A percentile compares a stretch with the other conserved stretches of the same genome.
Evolutionary conservation across 176 grass and related monocot genomes (phyloP).

Genomic region (Zea luxurians): DNA sequence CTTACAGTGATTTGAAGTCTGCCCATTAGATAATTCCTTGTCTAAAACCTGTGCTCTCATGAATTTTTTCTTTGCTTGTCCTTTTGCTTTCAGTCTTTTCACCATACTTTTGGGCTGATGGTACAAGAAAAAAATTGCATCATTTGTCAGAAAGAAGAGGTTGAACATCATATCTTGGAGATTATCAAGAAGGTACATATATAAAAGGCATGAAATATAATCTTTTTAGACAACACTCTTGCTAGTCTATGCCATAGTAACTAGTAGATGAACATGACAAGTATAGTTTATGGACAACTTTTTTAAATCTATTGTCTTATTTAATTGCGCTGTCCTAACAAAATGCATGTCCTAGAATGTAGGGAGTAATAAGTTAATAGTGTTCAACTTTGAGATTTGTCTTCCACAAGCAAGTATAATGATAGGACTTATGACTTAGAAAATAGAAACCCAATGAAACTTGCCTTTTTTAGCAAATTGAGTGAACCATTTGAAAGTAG

Average conservation of each 20-base stretch:
- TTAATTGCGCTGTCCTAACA: background rate
- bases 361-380: background rate
- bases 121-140: constrained; percentile 31
- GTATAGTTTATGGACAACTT: constrained; percentile 1
- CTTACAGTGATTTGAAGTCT: constrained; percentile 38
- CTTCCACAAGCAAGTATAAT: constrained; percentile 3
- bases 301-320: background rate
- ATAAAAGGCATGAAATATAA: constrained; percentile 18
- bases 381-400: background rate
- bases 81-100: constrained; percentile 40
- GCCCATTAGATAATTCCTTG: constrained; percentile 35
- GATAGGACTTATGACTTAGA: background rate
- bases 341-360: background rate
- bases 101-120: constrained; percentile 38
- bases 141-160: constrained; percentile 29
- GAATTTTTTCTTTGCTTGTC: constrained; percentile 18
- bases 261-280: background rate
- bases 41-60: background rate
- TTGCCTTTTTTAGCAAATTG: background rate
- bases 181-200: constrained; percentile 13
- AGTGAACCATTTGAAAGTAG: background rate
- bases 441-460: constrained; percentile 6
- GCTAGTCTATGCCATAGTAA: background rate
- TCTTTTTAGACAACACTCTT: background rate
- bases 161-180: constrained; percentile 13